These are phyloP conservation scores for Pulveroboletus sp. DNA, from an alignment of 768 basidiomycete genomes.

Conservation along the genomic window DNA sequence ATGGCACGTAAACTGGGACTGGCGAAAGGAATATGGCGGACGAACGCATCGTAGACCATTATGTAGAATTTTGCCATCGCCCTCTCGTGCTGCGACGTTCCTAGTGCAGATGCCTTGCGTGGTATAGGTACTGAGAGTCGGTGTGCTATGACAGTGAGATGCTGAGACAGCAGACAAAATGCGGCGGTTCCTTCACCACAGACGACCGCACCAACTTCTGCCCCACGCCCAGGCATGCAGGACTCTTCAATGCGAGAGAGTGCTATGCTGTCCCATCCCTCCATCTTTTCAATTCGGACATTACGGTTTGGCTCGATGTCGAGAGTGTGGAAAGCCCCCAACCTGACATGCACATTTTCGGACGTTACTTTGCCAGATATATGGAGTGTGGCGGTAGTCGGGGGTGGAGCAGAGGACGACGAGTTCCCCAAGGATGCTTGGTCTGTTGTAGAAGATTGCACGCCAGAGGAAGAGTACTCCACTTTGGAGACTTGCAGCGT, in stretches of 20 bases:
- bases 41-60: constrained; percentile 80
- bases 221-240: constrained; percentile 89
- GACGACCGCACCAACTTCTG: constrained; percentile 93
- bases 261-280: constrained; percentile 92
- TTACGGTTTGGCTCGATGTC: constrained; percentile 90
- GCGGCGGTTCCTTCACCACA: constrained; percentile 95
- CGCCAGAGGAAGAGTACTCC: constrained; percentile 72
- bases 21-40: constrained; percentile 85
- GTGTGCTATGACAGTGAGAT: constrained; percentile 93
- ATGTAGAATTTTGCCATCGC: constrained; percentile 79
- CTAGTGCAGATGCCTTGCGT: constrained; percentile 80
- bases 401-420: constrained; percentile 30
- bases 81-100: constrained; percentile 87
- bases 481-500: constrained; percentile 78
- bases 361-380: constrained; percentile 80
- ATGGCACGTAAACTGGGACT: constrained; percentile 75
- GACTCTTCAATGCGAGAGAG: constrained; percentile 78
- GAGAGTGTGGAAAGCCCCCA: constrained; percentile 93
- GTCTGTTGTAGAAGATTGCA: constrained; percentile 44
- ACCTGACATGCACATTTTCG: constrained; percentile 85
- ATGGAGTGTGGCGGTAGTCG: constrained; percentile 60
- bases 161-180: constrained; percentile 91
- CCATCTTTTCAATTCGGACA: constrained; percentile 79
- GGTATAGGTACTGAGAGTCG: constrained; percentile 87
- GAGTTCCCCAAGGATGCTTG: constrained; percentile 29